Base-by-base conservation (phyloP, 306 rosid species). In the Sphenostylis stenocarpa region DNA sequence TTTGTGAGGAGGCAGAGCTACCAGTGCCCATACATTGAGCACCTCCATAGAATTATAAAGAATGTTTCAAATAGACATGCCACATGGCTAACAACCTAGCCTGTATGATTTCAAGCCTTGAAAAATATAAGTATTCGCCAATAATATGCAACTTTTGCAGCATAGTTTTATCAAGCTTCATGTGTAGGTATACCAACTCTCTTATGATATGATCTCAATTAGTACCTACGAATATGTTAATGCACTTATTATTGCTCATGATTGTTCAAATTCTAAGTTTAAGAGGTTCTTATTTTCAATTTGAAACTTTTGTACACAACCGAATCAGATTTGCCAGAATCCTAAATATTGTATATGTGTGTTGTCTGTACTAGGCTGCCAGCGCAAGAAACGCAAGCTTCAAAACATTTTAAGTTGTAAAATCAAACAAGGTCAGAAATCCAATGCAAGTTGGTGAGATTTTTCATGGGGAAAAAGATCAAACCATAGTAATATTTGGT, bases 71-170 rank as follows among this genome's bases (percentile, higher is more conserved):
- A 62, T 66, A 52, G 80, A 63, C 81, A 78, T 48, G 78, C 70
- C 84, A 80, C 90, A 82, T 84, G 90, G 82, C 85, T 52, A 77
- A 74, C 80, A 81, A 72, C 74, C 53, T 73, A 70, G 60, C 80
- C 70, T 70, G 62, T 72, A 47, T 39, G 52, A 60, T 52, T 45
- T 17, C 52, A 24, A 39, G 31, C 10, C 39, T 57, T 45, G 49
- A 52, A 67, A 80, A 49, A 21, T 19, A 4, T 28, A 75, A 63
- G 55, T 44, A 69, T 67, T 62, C 0, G 12, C 7, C n/a, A 56
- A 24, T 61, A n/a, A 70, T 61, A 79, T 21, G 64, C 31, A 36
- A 67, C 45, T 52, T 26, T 34, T 53, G n/a, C 57, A 55, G 14
- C 39, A 14, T 26, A 23, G 20, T 34, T 31, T 65, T 15, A 72